Base-by-base conservation (phyloP, 805 yeast species). In the Candida insectalens region DNA sequence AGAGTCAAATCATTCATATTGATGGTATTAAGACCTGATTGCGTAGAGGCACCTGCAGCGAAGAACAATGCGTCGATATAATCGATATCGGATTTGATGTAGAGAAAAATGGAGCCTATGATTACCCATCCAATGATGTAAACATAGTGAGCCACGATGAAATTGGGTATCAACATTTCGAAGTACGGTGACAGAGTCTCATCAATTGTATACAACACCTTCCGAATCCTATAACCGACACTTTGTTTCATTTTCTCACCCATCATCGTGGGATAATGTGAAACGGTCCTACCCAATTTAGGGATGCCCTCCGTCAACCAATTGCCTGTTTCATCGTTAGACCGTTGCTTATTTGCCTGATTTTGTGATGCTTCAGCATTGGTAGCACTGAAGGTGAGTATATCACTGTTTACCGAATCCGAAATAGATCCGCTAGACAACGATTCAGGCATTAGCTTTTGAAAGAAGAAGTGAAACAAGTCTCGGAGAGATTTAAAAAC, bases 21-120 rank as follows among this genome's bases (percentile, higher is more conserved):
- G 17, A 83, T 63, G 0, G 96, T 80, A 51, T 85, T 87, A 36
- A 92, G 60, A 1, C 99, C 99, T 0, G 96, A 94, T 51, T 89
- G 96, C 2, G 97, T 85, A 2, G 79, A 59, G 0, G 92, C 75
- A 8, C 94, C 89, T 8, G 77, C 62, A 1, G 87, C 69, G 36
- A 83, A 61, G 53, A 89, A 83, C 22, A 92, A 59, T 2, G 81
- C 74, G 60, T 92, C 97, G 29, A 83, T 78, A 53, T 89, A 92
- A 6, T 49, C 34, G 25, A 69, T 50, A 48, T 80, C 77, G 35
- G 65, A 67, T n/a, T 69, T 67, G 0, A 96, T 95, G 47, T 78
- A 89, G 26, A 92, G 55, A 34, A 89, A 47, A 22, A 88, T 68
- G 0, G 96, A 84, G 1, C 83, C 74, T 1, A 87, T 25, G 3